Base-by-base conservation (phyloP, 2,329 filamentous ascomycete genomes). In the Fusarium piperis region DNA sequence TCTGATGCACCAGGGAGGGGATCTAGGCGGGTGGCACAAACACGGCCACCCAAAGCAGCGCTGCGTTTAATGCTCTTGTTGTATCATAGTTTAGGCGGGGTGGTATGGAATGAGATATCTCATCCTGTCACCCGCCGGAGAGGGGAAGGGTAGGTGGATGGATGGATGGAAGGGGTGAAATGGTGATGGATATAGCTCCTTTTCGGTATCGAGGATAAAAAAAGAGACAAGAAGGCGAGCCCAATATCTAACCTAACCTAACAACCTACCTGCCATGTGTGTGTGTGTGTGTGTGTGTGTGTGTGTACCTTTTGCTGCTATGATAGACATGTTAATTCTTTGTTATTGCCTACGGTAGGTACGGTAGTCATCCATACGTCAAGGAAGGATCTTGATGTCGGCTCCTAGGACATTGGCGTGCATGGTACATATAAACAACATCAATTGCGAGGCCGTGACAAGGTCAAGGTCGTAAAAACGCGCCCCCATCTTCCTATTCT, bases 361-460 rank as follows among this genome's bases (percentile, higher is more conserved):
- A 28, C 13, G 2, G 18, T 18, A 20, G n/a, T 20, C 6, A 44
- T 23, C 4, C 39, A 44, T 23, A 44, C 20, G 7, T 15, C 39
- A 15, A 44, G 20, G 20, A 15, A 44, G 20, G 20, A 10, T 20
- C 20, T 44, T 23, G 4, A 20, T 20, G 7, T 41, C 20, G 38
- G 6, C n/a, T 7, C 12, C 18, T 4, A 20, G n/a, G 18, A 9
- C 38, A 39, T 9, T 23, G 39, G 9, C 18, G 20, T 41, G 7
- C 18, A 23, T 20, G 12, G 15, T 15, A n/a, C 51, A 33, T 35
- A 2, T 35, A 30, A 65, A 71, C 56, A 41, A 39, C n/a, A 70
- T 71, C 69, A 70, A 72, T 72, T 72, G 69, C 52, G 39, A 66
- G 61, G 60, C 68, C 69, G 44, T 72, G 57, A 70, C 36, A 70